Conservation (phyloP, 2,329 filamentous ascomycete genomes). For the Hypoxylon sp. region DNA sequence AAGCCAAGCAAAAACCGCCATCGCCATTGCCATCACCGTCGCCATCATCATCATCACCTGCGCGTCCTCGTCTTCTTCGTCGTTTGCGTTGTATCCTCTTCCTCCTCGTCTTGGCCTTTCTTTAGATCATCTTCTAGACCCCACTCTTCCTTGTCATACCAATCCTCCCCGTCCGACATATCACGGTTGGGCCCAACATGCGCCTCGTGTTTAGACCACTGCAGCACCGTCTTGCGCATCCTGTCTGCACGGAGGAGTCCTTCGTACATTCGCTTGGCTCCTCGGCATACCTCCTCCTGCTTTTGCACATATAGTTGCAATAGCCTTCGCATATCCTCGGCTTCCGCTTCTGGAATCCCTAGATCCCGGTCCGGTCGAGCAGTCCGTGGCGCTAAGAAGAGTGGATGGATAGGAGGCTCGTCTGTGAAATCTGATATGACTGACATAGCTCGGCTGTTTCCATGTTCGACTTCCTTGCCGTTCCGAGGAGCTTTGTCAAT, state of each 20-base stretch:
- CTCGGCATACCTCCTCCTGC: conserved; percentile 82
- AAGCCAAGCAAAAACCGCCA: conserved; percentile 1
- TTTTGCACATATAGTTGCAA: conserved; percentile 83
- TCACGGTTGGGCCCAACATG: conserved; percentile 73
- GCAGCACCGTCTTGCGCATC: conserved; percentile 73
- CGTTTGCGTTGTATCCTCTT: conserved; percentile 71
- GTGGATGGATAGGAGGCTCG: conserved; percentile 72
- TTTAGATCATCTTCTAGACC: conserved; percentile 75
- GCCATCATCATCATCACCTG: conserved; percentile 47
- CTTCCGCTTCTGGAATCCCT: conserved; percentile 76
- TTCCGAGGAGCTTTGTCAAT: conserved; percentile 25
- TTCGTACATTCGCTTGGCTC: conserved; percentile 71
- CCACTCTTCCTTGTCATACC: conserved; percentile 87
- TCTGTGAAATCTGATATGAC: conserved; percentile 55
- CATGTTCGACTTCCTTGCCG: conserved; percentile 30
- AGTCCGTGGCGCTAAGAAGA: conserved; percentile 72
- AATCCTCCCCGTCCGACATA: conserved; percentile 89
- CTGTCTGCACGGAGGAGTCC: conserved; percentile 78
- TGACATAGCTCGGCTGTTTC: conserved; percentile 39
- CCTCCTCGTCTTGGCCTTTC: conserved; percentile 84
- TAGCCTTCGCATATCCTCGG: conserved; percentile 78
- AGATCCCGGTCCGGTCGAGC: conserved; percentile 73
- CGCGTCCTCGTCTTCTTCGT: conserved; percentile 69
- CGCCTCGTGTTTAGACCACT: conserved; percentile 81
- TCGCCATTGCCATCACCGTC: not conserved